These are phyloP conservation scores for Persicaria tinctoria DNA, from an alignment of 148 eudicot species.

Conservation along the genomic window DNA sequence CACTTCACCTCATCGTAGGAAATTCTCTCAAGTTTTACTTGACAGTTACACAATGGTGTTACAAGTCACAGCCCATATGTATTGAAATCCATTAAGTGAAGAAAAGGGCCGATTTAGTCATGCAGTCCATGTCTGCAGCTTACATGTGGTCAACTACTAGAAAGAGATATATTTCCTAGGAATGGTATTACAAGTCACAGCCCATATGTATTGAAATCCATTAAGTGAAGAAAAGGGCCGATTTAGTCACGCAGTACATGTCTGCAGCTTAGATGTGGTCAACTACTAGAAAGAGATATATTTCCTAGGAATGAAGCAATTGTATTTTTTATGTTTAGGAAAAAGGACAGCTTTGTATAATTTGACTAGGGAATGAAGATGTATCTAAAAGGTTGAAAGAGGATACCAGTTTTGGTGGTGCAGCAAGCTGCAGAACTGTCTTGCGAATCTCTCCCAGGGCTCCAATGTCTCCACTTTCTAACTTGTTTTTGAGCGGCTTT, in stretches of 20 bases:
- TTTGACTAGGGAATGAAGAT: not conserved
- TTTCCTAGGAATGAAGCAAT: not conserved
- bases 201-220: not conserved
- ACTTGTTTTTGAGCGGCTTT: slow-evolving; percentile 43
- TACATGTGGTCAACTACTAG: too few relatives aligned
- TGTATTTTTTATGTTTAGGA: not conserved
- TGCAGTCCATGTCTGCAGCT: not conserved
- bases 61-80: not conserved
- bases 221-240: not conserved
- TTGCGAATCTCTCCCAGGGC: slow-evolving; percentile 63
- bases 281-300: too few relatives aligned
- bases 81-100: not conserved
- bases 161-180: not conserved
- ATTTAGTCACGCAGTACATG: not conserved
- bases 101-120: not conserved
- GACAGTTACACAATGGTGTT: not conserved
- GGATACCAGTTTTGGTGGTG: slow-evolving; percentile 81
- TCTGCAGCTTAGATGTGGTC: not conserved
- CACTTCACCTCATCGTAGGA: not conserved
- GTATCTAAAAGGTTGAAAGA: not conserved
- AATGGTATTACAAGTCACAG: not conserved
- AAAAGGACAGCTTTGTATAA: not conserved
- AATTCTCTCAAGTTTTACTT: not conserved
- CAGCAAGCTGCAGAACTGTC: slow-evolving; percentile 68
- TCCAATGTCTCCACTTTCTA: slow-evolving; percentile 51